phyloP scores from a whole-genome alignment of 352 stramenopile genomes.

The Saprolegnia parasitica region DNA sequence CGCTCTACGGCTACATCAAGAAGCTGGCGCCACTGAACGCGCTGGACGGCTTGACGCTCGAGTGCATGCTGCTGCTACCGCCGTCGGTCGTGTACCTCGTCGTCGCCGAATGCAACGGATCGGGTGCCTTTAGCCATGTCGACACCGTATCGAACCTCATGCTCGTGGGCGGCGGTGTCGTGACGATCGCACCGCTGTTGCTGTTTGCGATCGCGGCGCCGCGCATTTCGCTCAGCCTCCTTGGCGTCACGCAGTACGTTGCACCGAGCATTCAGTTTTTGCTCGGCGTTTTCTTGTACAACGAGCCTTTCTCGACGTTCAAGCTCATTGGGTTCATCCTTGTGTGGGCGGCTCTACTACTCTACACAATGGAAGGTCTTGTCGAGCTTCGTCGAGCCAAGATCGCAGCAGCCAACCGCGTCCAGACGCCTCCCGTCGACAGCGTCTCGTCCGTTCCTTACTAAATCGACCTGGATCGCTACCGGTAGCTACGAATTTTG shows the following conservation, averaged over 20 bases:
- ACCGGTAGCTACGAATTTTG: no score
- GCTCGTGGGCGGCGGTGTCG: not conserved
- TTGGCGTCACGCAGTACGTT: constrained; percentile 5
- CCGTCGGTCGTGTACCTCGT: constrained; percentile 8
- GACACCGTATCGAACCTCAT: not conserved
- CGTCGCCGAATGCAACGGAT: not conserved
- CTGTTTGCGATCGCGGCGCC: constrained; percentile 3
- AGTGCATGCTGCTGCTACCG: not conserved
- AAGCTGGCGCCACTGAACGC: constrained; percentile 4
- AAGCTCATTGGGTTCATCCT: constrained; percentile 12
- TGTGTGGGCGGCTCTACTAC: not conserved
- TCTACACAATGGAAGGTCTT: constrained; percentile 12
- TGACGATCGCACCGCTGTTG: constrained; percentile 4
- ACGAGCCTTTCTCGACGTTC: constrained; percentile 6
- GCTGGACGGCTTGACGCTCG: constrained; percentile 2
- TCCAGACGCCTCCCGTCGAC: no score
- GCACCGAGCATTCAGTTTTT: constrained; percentile 11
- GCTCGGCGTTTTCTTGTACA: constrained; percentile 7
- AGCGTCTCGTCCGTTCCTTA: no score
- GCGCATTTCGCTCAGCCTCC: constrained; percentile 1
- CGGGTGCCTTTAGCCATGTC: constrained; percentile 7
- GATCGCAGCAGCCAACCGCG: no score
- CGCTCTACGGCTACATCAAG: constrained; percentile 9
- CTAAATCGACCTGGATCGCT: no score
- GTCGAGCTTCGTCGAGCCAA: not conserved